Conservation (phyloP, 192 early-diverging fungal species). For the Ambispora gerdemannii region DNA sequence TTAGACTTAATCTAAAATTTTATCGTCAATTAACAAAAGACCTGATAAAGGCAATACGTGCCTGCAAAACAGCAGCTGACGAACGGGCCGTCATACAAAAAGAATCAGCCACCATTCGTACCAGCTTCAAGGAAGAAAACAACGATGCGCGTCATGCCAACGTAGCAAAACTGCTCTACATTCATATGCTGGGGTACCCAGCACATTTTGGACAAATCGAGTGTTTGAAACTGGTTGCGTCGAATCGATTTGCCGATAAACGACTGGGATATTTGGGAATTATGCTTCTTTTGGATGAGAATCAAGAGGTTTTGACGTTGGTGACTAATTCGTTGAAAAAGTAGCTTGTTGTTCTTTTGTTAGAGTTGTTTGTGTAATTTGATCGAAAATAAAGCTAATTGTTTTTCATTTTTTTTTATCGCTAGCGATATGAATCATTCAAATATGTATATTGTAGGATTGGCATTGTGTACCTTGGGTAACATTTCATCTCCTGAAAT, state of each 20-base stretch:
- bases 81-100: conserved; percentile 96
- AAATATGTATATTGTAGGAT: conserved; percentile 96
- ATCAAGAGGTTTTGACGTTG: conserved; percentile 93
- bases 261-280: conserved; percentile 97
- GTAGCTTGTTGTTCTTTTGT: conserved; percentile 52
- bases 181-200: conserved; percentile 97
- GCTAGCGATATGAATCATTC: conserved; percentile 88
- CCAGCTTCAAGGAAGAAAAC: conserved; percentile 95
- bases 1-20: background rate
- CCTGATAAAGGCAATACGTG: conserved; percentile 95
- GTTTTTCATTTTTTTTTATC: background rate
- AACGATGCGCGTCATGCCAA: conserved; percentile 87
- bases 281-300: conserved; percentile 96
- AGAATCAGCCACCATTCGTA: conserved; percentile 93
- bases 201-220: conserved; percentile 99
- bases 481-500: conserved; percentile 97
- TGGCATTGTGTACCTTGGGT: conserved; percentile 93
- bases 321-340: conserved; percentile 98
- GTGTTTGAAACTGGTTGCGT: conserved; percentile 95
- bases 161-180: conserved; percentile 96
- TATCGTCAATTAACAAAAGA: conserved; percentile 44
- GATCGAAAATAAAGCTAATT: no score
- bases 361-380: no score
- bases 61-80: conserved; percentile 97
- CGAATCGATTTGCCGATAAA: conserved; percentile 92